These are phyloP conservation scores for Arabis hirsuta DNA, from an alignment of 345 rosid species.

Conservation along the genomic window DNA sequence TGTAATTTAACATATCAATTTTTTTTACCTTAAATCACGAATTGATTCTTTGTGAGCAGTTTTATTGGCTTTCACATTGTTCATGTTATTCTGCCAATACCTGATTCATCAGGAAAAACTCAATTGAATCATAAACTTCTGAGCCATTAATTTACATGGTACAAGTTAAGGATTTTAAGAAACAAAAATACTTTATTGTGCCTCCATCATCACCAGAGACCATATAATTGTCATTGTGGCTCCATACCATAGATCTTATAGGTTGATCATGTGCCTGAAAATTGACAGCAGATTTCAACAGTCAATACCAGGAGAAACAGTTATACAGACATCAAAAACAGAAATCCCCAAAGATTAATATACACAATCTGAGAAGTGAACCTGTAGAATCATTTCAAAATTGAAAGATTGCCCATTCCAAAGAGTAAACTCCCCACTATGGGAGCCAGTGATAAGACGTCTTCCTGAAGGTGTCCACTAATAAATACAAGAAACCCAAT, in stretches of 20 bases:
- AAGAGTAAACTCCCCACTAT: constrained; percentile 96
- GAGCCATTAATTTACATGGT: constrained; percentile 15
- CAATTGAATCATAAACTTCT: constrained; percentile 3
- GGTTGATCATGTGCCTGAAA: constrained; percentile 97
- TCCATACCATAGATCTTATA: constrained; percentile 97
- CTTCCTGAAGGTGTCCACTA: constrained; percentile 99
- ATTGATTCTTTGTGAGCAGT: constrained; percentile 97
- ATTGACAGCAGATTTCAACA: constrained; percentile 50
- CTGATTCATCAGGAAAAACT: constrained; percentile 45
- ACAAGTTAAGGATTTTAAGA: constrained; percentile 13
- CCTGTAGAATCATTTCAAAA: constrained; percentile 99
- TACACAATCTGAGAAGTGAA: constrained; percentile 33
- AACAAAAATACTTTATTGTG: constrained; percentile 65
- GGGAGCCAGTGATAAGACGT: constrained; percentile 95
- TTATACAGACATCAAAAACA: neutral
- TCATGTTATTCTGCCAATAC: constrained; percentile 99
- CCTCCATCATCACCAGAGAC: constrained; percentile 99
- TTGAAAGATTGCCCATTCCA: constrained; percentile 99
- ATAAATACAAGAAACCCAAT: constrained; percentile 44
- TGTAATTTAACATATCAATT: constrained; percentile 3
- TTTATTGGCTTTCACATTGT: constrained; percentile 93
- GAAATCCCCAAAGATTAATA: constrained; percentile 5
- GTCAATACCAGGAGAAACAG: constrained; percentile 9
- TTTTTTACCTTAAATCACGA: constrained; percentile 77
- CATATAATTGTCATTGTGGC: constrained; percentile 98